phyloP scores from a whole-genome alignment of 805 yeast genomes.

The Schizosaccharomyces osmophilus region DNA sequence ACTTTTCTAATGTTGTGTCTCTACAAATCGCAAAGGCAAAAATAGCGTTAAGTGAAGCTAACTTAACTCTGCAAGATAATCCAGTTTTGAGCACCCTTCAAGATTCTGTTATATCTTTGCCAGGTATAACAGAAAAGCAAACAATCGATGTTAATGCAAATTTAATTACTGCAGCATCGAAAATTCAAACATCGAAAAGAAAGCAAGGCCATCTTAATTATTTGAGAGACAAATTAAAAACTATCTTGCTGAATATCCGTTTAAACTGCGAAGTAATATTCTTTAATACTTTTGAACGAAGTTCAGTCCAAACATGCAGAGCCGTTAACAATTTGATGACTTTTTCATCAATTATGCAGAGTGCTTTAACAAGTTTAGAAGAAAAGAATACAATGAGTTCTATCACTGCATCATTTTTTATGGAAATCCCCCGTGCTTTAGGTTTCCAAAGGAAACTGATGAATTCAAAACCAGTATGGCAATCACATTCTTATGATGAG shows the following conservation, averaged over 20 bases:
- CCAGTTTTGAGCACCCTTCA: conserved; percentile 26
- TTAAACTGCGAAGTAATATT: background rate
- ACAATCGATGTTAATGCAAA: background rate
- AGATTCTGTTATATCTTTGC: conserved; percentile 27
- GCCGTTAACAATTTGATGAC: background rate
- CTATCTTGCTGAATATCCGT: background rate
- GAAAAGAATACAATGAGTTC: background rate
- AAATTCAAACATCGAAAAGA: background rate
- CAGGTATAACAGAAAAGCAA: conserved; percentile 8
- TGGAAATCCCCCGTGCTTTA: conserved; percentile 8
- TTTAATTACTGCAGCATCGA: background rate
- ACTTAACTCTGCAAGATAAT: conserved; percentile 13
- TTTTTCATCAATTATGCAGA: background rate
- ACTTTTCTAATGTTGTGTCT: background rate
- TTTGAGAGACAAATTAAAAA: background rate
- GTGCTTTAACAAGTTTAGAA: background rate
- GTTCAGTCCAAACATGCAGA: background rate
- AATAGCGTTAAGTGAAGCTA: background rate
- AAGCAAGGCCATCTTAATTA: background rate
- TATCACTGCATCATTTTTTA: background rate
- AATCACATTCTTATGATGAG: background rate
- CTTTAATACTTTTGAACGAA: background rate
- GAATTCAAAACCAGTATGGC: background rate
- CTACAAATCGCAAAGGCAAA: background rate
- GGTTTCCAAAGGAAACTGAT: background rate